These are phyloP conservation scores for Aspergillus sclerotiicarbonarius DNA, from an alignment of 495 filamentous ascomycete species.

Conservation along the genomic window DNA sequence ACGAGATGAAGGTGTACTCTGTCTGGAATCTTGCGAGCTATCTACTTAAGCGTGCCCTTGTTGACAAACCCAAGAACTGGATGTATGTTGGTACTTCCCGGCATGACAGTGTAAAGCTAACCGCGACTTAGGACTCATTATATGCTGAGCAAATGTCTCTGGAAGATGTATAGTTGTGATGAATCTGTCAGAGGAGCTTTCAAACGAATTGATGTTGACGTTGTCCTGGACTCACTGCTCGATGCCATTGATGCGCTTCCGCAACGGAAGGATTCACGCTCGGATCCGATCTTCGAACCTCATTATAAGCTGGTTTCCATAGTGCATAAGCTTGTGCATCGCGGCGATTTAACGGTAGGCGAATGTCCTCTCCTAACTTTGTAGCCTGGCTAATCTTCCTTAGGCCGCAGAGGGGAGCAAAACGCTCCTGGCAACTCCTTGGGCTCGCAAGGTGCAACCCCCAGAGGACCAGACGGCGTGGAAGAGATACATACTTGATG, in stretches of 20 bases:
- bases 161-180: slow-evolving; percentile 81
- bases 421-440: slow-evolving; percentile 54
- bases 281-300: slow-evolving; percentile 87
- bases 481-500: slow-evolving; percentile 70
- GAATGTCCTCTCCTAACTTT: neutral
- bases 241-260: slow-evolving; percentile 77
- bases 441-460: slow-evolving; percentile 49
- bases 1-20: slow-evolving; percentile 67
- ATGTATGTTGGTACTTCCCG: slow-evolving; percentile 53
- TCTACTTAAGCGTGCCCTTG: slow-evolving; percentile 74
- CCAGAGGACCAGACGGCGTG: slow-evolving; percentile 62
- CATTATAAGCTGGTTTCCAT: slow-evolving; percentile 93
- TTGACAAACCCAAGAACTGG: slow-evolving; percentile 78
- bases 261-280: slow-evolving; percentile 69
- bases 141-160: slow-evolving; percentile 90
- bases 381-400: slow-evolving; percentile 12
- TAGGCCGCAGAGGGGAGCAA: slow-evolving; percentile 51
- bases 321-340: slow-evolving; percentile 73
- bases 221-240: slow-evolving; percentile 67
- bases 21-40: slow-evolving; percentile 83
- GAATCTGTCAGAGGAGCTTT: slow-evolving; percentile 47
- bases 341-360: slow-evolving; percentile 32
- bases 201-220: slow-evolving; percentile 50
- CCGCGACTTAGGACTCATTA: slow-evolving; percentile 63
- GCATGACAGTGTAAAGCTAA: slow-evolving; percentile 10